Base-by-base conservation (phyloP, 164 flowering plant genomes). In the Macadamia tetraphylla region DNA sequence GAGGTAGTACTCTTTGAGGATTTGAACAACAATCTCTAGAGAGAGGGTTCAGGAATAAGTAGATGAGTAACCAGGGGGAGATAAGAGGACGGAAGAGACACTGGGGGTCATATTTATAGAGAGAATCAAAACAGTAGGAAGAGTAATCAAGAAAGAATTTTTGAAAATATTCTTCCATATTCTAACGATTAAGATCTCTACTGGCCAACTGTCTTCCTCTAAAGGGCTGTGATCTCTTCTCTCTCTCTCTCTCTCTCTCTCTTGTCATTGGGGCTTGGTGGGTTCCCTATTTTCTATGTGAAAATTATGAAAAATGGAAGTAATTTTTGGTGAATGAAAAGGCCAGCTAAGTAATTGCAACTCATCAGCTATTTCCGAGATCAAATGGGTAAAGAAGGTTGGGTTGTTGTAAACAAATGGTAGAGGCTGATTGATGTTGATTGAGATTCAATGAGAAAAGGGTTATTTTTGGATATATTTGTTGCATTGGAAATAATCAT, bases 291-390 rank as follows among this genome's bases (percentile, higher is more conserved):
- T 35, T 35, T 35, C 5, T 35, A 23, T 35, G 3, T 2, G 40
- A 35, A 35, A 2, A 35, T 35, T 35, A 35, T 35, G 40, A 35
- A 35, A 2, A 35, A 5, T 35, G 40, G 5, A 35, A 35, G 40
- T 35, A 35, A 35, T 35, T 5, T 35, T 35, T 35, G 40, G 40
- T 35, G 40, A 35, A 2, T 35, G 40, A 35, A 35, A 35, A 35
- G 62, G 77, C 69, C 79, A 80, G 83, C 77, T 73, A 75, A 77
- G 75, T 73, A 71, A 78, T 57, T 73, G 72, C 70, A 35, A 60
- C 59, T 71, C 48, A 8, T 71, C 48, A 8, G 32, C 80, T 61
- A 78, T 81, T 81, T 76, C 79, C 84, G 30, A 81, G 78, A 64
- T 57, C 8, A 48, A 44, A 51, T 46, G 11, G 67, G 64, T 57